Evolutionary conservation across 768 basidiomycete genomes (phyloP).

Genomic region (Pisolithus marmoratus): DNA sequence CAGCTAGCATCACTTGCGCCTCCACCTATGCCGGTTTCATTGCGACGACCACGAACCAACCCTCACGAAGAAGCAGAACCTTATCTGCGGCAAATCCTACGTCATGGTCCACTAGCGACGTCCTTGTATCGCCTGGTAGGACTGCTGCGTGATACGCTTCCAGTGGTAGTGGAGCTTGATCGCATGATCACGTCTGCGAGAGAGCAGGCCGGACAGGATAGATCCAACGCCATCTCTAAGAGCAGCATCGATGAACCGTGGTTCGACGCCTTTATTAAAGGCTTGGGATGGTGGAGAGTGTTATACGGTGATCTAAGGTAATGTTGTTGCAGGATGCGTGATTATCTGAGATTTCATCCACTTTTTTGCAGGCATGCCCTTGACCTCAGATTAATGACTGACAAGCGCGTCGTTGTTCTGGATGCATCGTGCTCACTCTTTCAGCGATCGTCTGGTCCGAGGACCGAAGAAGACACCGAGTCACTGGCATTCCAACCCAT

Average conservation of each 20-base stretch:
- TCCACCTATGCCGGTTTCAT: constrained; percentile 28
- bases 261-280: constrained; percentile 71
- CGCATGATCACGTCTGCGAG: constrained; percentile 34
- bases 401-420: constrained; percentile 61
- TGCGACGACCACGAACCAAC: constrained; percentile 33
- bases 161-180: constrained; percentile 70
- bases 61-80: constrained; percentile 79
- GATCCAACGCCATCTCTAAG: constrained; percentile 10
- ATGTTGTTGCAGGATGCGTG: neutral
- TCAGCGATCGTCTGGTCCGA: constrained; percentile 1
- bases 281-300: constrained; percentile 77
- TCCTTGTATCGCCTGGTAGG: constrained; percentile 64
- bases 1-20: constrained; percentile 18
- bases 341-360: neutral
- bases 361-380: constrained; percentile 54
- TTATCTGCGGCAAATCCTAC: constrained; percentile 66
- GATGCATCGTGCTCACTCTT: constrained; percentile 67
- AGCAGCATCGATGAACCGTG: constrained; percentile 18
- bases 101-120: constrained; percentile 58
- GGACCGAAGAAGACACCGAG: constrained; percentile 1
- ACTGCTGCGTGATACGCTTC: constrained; percentile 70
- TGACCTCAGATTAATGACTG: constrained; percentile 71
- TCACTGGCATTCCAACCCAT: constrained; percentile 50
- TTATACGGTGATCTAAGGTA: constrained; percentile 66
- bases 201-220: constrained; percentile 17